Evolutionary conservation across 176 grass and related monocot genomes (phyloP).

Genomic region (Eleusine indica): DNA sequence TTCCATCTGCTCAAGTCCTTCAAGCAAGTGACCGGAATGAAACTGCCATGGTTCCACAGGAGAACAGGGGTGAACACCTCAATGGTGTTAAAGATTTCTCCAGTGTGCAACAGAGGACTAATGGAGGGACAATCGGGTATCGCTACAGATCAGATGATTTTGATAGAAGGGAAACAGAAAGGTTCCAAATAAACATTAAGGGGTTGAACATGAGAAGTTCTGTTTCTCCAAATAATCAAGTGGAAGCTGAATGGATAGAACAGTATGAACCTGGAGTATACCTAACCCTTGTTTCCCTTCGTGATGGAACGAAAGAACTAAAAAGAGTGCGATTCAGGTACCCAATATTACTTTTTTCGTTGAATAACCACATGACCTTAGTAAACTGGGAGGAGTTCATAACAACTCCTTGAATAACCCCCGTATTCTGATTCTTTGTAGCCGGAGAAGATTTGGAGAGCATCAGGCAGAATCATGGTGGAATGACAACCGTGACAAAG

Average conservation of each 20-base stretch:
- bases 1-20: conserved; percentile 39
- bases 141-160: conserved; percentile 49
- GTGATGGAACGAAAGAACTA: conserved; percentile 87
- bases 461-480: conserved; percentile 94
- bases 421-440: conserved; percentile 41
- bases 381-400: background rate
- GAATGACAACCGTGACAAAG: conserved; percentile 82
- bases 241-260: conserved; percentile 93
- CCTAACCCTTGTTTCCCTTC: conserved; percentile 73
- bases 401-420: conserved; percentile 6
- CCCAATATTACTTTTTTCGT: background rate
- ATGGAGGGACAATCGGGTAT: conserved; percentile 38
- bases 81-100: conserved; percentile 47
- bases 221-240: conserved; percentile 50
- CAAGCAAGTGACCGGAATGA: conserved; percentile 40
- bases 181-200: conserved; percentile 66
- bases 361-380: conserved; percentile 4
- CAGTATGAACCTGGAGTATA: conserved; percentile 97
- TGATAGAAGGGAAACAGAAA: conserved; percentile 65
- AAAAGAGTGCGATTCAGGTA: conserved; percentile 98
- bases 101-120: conserved; percentile 23
- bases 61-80: conserved; percentile 11
- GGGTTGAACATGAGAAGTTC: conserved; percentile 41
- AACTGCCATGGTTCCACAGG: conserved; percentile 18
- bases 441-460: conserved; percentile 85